Percentiles rank a stretch among this genome's conserved stretches.
Conservation (phyloP, 1,284 basidiomycete genomes). For the Quambalaria eucalypti region DNA sequence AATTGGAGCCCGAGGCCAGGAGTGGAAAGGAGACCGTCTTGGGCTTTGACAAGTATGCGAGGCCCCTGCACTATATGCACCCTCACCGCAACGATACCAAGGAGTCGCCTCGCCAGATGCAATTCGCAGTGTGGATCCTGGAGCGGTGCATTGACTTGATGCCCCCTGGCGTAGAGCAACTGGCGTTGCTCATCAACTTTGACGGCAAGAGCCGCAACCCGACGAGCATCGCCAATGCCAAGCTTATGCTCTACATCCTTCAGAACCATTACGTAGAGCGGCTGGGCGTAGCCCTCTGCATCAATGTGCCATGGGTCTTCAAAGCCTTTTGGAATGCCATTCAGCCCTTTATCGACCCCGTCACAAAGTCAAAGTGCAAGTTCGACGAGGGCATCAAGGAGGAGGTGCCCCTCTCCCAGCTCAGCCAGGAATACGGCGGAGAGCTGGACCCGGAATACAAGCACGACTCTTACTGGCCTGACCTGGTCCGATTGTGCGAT, state of each 20-base stretch:
- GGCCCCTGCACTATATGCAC: conserved; percentile 49
- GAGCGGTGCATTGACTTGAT: conserved; percentile 47
- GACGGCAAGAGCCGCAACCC: conserved; percentile 34
- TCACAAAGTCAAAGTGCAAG: conserved; percentile 46
- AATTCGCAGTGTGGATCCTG: conserved; percentile 49
- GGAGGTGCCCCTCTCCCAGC: conserved; percentile 30
- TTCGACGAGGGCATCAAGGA: conserved; percentile 40
- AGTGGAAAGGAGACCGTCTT: conserved; percentile 48
- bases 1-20: conserved; percentile 41
- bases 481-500: conserved; percentile 56
- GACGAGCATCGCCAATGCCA: conserved; percentile 29
- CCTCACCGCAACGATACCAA: conserved; percentile 43
- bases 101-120: conserved; percentile 46
- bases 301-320: conserved; percentile 41
- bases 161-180: conserved; percentile 46
- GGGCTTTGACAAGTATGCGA: conserved; percentile 46
- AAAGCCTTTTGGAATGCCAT: conserved; percentile 40
- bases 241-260: conserved; percentile 46
- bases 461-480: conserved; percentile 66
- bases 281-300: conserved; percentile 47
- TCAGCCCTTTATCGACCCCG: conserved; percentile 48
- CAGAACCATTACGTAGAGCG: conserved; percentile 45
- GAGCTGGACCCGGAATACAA: conserved; percentile 52
- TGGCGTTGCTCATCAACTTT: conserved; percentile 40
- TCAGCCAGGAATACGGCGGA: conserved; percentile 33